These are phyloP conservation scores for Penicillium simplicissimum DNA, from an alignment of 495 filamentous ascomycete species.

Conservation along the genomic window DNA sequence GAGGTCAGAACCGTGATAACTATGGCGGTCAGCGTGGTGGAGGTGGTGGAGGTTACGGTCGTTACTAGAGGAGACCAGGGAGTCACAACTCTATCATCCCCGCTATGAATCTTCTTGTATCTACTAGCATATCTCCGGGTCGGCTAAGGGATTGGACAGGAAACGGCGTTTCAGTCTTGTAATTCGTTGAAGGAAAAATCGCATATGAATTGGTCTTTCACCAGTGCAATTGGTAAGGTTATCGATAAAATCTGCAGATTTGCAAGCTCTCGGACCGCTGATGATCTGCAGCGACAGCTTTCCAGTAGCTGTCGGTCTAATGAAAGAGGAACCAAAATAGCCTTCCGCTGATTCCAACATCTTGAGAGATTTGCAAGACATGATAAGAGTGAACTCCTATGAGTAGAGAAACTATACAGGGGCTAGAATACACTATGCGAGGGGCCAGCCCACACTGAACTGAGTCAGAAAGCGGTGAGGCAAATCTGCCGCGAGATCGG, in stretches of 20 bases:
- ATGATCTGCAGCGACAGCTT: not conserved
- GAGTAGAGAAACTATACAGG: not conserved
- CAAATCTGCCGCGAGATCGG: slow-evolving; percentile 40
- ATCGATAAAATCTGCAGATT: not conserved
- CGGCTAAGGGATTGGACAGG: not conserved
- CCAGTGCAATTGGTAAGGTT: not conserved
- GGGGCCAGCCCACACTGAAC: not conserved
- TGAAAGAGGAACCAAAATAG: not conserved
- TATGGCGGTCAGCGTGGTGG: slow-evolving; percentile 29
- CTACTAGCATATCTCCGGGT: not conserved
- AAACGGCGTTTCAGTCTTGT: slow-evolving; percentile 9
- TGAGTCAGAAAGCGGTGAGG: slow-evolving; percentile 29
- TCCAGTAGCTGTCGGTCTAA: not conserved
- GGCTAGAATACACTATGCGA: not conserved
- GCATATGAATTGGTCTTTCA: not conserved
- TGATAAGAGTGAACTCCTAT: not conserved
- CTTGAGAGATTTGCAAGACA: not conserved
- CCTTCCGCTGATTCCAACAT: not conserved
- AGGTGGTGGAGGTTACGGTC: slow-evolving; percentile 36
- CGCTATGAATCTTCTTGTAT: slow-evolving; percentile 16
- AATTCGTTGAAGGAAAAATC: slow-evolving; percentile 1
- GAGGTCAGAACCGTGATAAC: slow-evolving; percentile 29
- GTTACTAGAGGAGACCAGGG: slow-evolving; percentile 31
- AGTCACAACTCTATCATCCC: slow-evolving; percentile 3
- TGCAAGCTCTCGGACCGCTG: not conserved